Conservation (phyloP, 2,329 filamentous ascomycete genomes). For the Phoma herbarum region DNA sequence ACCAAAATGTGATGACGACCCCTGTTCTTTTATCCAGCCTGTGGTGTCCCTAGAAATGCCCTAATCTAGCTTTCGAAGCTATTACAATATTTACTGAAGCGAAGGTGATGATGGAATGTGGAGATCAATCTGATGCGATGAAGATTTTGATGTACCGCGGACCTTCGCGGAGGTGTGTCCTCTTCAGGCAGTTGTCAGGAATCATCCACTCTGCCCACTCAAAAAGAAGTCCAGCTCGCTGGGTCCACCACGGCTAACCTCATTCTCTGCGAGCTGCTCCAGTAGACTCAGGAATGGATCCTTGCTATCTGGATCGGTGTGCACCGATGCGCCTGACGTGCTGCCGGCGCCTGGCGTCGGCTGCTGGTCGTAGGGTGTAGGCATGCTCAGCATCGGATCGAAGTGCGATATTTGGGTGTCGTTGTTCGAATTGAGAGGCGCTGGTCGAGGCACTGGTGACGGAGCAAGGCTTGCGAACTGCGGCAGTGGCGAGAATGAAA, state of each 20-base stretch:
- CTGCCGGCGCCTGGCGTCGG: slow-evolving; percentile 57
- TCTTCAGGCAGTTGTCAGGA: slow-evolving; percentile 16
- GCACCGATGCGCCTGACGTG: slow-evolving; percentile 50
- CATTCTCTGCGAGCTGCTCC: slow-evolving; percentile 84
- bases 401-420: slow-evolving; percentile 33
- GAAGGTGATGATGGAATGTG: slow-evolving; percentile 13
- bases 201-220: slow-evolving; percentile 44
- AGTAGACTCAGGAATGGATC: slow-evolving; percentile 82
- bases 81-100: slow-evolving; percentile 17
- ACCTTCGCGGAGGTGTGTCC: slow-evolving; percentile 12
- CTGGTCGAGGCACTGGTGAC: slow-evolving; percentile 39
- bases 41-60: slow-evolving; percentile 3
- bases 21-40: slow-evolving; percentile 10
- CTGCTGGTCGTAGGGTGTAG: slow-evolving; percentile 54
- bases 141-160: slow-evolving; percentile 7
- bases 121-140: slow-evolving; percentile 10
- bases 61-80: slow-evolving; percentile 15
- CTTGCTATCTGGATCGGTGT: slow-evolving; percentile 66
- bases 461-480: slow-evolving; percentile 46
- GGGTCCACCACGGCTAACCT: slow-evolving; percentile 72
- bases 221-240: slow-evolving; percentile 83
- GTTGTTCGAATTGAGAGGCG: slow-evolving; percentile 31
- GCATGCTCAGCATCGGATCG: slow-evolving; percentile 54
- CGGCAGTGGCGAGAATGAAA: slow-evolving; percentile 48
- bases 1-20: slow-evolving; percentile 10